These are phyloP conservation scores for Salix dunnii DNA, from an alignment of 345 rosid species.

Conservation along the genomic window DNA sequence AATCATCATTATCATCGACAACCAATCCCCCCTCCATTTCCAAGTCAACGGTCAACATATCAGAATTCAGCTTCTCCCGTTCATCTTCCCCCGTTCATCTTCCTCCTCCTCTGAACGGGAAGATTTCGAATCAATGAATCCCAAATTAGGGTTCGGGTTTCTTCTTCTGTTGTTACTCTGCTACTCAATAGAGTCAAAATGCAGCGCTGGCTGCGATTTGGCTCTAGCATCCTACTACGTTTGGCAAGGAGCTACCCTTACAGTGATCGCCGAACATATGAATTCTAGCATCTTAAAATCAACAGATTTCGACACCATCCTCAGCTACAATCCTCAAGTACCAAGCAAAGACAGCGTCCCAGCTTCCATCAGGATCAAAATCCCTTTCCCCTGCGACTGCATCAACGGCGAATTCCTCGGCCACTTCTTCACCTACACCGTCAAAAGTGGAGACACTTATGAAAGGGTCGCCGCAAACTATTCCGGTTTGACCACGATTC, in stretches of 20 bases:
- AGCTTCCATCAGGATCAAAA: constrained; percentile 28
- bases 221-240: constrained; percentile 70
- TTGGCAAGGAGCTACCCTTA: constrained; percentile 32
- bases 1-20: neutral
- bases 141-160: neutral
- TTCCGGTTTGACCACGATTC: constrained; percentile 47
- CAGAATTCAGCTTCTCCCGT: neutral
- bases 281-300: constrained; percentile 15
- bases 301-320: constrained; percentile 13
- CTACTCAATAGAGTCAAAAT: constrained; percentile 8
- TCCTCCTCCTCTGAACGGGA: neutral
- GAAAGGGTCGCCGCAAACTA: constrained; percentile 26
- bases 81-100: neutral
- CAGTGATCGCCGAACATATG: constrained; percentile 40
- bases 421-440: constrained; percentile 37
- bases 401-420: constrained; percentile 45
- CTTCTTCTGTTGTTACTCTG: neutral
- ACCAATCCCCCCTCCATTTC: neutral
- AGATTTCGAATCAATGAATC: constrained; percentile 3
- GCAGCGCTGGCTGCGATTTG: constrained; percentile 29
- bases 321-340: constrained; percentile 35
- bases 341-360: constrained; percentile 37
- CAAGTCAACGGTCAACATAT: constrained; percentile 10
- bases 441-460: constrained; percentile 34
- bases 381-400: constrained; percentile 78